phyloP scores from a whole-genome alignment of 345 rosid species.

The Geranium rotundifolium region DNA sequence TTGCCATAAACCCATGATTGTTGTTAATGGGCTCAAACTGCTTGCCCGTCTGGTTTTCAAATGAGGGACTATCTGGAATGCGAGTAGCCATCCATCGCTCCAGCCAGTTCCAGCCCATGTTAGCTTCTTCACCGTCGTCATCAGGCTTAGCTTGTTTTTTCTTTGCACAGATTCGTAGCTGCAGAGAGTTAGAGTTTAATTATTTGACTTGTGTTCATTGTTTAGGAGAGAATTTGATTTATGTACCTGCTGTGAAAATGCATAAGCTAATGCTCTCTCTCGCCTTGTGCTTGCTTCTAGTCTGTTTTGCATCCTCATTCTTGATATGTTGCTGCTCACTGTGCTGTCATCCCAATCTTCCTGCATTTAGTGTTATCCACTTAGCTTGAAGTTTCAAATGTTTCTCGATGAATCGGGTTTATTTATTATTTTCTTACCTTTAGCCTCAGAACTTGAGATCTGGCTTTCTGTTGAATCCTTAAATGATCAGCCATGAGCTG shows the following conservation, averaged over 20 bases:
- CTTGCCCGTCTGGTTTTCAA: constrained; percentile 20
- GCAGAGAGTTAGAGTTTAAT: neutral
- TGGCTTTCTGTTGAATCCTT: constrained; percentile 30
- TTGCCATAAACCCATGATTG: constrained; percentile 14
- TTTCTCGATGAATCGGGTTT: neutral
- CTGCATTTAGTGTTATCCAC: constrained; percentile 18
- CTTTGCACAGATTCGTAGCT: constrained; percentile 69
- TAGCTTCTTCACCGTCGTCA: constrained; percentile 25
- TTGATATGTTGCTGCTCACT: constrained; percentile 55
- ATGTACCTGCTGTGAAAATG: constrained; percentile 83
- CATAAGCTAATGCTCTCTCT: constrained; percentile 82
- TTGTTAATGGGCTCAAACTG: constrained; percentile 17
- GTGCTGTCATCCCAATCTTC: constrained; percentile 96
- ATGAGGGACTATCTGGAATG: constrained; percentile 30
- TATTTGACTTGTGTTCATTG: neutral
- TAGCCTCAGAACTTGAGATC: constrained; percentile 32
- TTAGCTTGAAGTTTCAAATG: neutral
- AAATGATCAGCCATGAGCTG: constrained; percentile 22
- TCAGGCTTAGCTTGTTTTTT: constrained; percentile 33
- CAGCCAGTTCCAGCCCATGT: constrained; percentile 74
- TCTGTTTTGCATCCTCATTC: constrained; percentile 54
- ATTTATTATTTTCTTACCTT: constrained; percentile 29
- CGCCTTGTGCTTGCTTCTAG: constrained; percentile 69
- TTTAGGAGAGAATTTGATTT: neutral
- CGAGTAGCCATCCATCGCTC: constrained; percentile 93